These are phyloP conservation scores for Canavalia gladiata DNA, from an alignment of 306 rosid species.

Conservation along the genomic window DNA sequence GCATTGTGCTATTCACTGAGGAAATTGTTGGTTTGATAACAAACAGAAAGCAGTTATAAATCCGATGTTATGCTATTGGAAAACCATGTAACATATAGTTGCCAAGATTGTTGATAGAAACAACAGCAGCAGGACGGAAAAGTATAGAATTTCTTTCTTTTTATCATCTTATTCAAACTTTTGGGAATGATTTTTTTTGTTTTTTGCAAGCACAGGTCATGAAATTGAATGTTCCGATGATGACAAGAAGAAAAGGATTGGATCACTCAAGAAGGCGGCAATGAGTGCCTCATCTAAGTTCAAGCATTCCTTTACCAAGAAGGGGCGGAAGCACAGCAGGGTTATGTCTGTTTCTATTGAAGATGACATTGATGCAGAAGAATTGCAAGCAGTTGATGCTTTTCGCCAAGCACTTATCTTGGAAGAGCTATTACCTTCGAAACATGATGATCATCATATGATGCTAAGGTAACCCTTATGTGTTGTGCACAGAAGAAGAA, in stretches of 20 bases:
- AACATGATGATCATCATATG: slow-evolving; percentile 84
- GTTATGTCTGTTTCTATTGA: slow-evolving; percentile 78
- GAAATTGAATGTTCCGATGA: slow-evolving; percentile 73
- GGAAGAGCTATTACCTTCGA: slow-evolving; percentile 87
- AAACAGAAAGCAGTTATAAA: background rate
- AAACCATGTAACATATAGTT: background rate
- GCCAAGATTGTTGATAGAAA: slow-evolving; percentile 22
- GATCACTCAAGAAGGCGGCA: slow-evolving; percentile 79
- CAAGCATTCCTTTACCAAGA: slow-evolving; percentile 74
- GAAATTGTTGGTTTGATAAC: slow-evolving; percentile 12
- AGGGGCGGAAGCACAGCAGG: slow-evolving; percentile 73
- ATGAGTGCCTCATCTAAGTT: slow-evolving; percentile 87
- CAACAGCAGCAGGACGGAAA: slow-evolving; percentile 20
- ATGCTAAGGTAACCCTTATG: slow-evolving; percentile 74
- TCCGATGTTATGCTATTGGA: slow-evolving; percentile 2
- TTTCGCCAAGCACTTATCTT: slow-evolving; percentile 89
- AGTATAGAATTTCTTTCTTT: slow-evolving; percentile 27
- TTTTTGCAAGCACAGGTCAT: slow-evolving; percentile 49
- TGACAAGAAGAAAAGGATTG: slow-evolving; percentile 81
- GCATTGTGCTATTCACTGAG: background rate
- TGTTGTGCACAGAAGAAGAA: no score
- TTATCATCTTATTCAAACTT: slow-evolving; percentile 22
- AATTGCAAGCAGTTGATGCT: slow-evolving; percentile 79
- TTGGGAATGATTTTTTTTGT: background rate
- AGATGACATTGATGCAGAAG: slow-evolving; percentile 75